Base-by-base conservation (phyloP, 306 rosid genomes). In the Mimosa bimucronata region DNA sequence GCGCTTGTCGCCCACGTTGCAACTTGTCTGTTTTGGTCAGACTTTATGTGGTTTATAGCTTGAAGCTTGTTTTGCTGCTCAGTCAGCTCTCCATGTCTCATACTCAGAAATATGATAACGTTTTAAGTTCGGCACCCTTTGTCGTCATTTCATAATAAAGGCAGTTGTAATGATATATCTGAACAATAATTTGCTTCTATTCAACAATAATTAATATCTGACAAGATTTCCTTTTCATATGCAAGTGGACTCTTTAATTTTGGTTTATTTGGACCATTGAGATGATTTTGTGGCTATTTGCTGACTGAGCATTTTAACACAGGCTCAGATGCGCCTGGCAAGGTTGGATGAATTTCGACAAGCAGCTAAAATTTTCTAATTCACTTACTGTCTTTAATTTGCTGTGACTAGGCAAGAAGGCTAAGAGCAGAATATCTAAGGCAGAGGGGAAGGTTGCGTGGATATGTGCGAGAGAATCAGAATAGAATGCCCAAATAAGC, bases 391-490 rank as follows among this genome's bases (percentile, higher is more conserved):
- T 62, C 19, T 19, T 73, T 57, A n/a, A 15, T 72, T 57, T 2
- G 38, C 7, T 12, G 2, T 69, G 37, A 21, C 74, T 82, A 94
- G 98, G 98, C 98, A 73, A 94, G 77, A 81, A 91, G 92, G 80
- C 93, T 88, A 25, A 91, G 98, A 82, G 98, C 98, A 69, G 98
- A 95, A 81, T 91, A 86, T 90, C 89, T 95, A 78, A 89, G 94
- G 89, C 93, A 87, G 70, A 89, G 96, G 80, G 98, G 91, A 82
- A 89, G 89, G 85, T 80, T 80, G 73, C 85, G 64, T 82, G 89
- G 76, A 41, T 82, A 85, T 80, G 79, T 77, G 12, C 82, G 10
- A 53, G 85, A 86, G 80, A 82, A 80, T 82, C 53, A 87, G 86
- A 85, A 67, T 82, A 83, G 71, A 83, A 83, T 91, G 93, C 86